Base-by-base conservation (phyloP, 495 filamentous ascomycete genomes). In the Talaromyces adpressus region DNA sequence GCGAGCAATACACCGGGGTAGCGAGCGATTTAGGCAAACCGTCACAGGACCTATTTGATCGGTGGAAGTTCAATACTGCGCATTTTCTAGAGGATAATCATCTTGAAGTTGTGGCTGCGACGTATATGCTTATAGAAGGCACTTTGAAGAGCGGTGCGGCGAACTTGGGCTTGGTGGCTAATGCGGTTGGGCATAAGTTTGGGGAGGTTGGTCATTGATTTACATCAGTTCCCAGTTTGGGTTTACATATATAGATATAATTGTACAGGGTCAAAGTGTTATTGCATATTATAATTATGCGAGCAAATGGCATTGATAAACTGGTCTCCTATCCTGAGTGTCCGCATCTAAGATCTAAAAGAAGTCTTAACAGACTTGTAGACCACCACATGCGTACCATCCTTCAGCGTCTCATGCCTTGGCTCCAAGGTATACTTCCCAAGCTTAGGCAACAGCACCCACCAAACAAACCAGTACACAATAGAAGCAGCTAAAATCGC, bases 391-490 rank as follows among this genome's bases (percentile, higher is more conserved):
- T 59, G 59, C 12, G 69, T 71, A 12, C 67, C 67, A 62, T 71
- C 69, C 2, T 64, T 57, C 18, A 67, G 41, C 1, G 32, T 30
- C 25, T 65, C 65, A 39, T 66, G 64, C 22, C 58, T 53, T 39
- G 67, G 56, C 2, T 68, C 65, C 16, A 71, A 65, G 12, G 49
- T 47, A 39, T 72, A 77, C 7, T 65, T 36, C 22, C 75, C 74
- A 8, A 69, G 49, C 62, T 63, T 63, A 0, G 75, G 76, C 27
- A 71, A 57, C 8, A 72, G 3, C 3, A 73, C 64, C 53, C 69
- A 72, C 58, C 75, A 74, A 22, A 70, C 62, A 23, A 69, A 56
- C 77, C 77, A 78, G 64, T 77, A 79, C 4, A 70, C 51, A 3
- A 67, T 68, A 4, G 71, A 71, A 1, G 53, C 45, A 16, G 70